A percentile compares a stretch with the other conserved stretches of the same genome.
These are phyloP conservation scores for Saccharomycopsis fibuligera DNA, from an alignment of 805 yeast species.

Conservation along the genomic window DNA sequence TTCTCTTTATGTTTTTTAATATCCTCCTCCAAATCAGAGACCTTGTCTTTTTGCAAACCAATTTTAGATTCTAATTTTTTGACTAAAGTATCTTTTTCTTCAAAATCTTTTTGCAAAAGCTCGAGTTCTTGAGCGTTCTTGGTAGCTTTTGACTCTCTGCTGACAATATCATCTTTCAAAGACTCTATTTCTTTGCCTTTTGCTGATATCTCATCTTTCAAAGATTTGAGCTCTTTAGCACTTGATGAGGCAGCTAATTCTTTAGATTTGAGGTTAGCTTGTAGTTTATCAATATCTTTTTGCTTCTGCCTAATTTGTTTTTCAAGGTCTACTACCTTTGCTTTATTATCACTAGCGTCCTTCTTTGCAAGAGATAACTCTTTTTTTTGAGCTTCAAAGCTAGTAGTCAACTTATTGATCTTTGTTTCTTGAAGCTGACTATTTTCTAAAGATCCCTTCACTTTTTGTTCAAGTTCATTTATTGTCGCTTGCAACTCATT, in stretches of 20 bases:
- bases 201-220: conserved; percentile 12
- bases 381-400: too few species aligned
- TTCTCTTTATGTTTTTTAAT: not conserved
- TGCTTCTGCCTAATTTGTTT: too few species aligned
- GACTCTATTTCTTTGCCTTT: conserved; percentile 1
- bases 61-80: not conserved
- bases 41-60: not conserved
- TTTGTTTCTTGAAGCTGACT: too few species aligned
- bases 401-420: too few species aligned
- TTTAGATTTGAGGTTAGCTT: not conserved
- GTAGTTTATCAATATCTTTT: not conserved
- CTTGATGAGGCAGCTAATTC: not conserved
- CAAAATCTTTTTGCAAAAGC: not conserved
- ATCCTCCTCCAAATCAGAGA: conserved; percentile 5
- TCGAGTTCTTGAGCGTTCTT: not conserved
- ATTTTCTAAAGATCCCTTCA: too few species aligned
- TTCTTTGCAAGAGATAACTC: too few species aligned
- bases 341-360: too few species aligned
- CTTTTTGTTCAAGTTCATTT: too few species aligned
- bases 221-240: conserved; percentile 22
- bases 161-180: not conserved
- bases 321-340: too few species aligned
- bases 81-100: not conserved
- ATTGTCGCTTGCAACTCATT: too few species aligned
- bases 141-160: not conserved